phyloP scores from a whole-genome alignment of 768 basidiomycete species.

The Boletus reticuloceps region DNA sequence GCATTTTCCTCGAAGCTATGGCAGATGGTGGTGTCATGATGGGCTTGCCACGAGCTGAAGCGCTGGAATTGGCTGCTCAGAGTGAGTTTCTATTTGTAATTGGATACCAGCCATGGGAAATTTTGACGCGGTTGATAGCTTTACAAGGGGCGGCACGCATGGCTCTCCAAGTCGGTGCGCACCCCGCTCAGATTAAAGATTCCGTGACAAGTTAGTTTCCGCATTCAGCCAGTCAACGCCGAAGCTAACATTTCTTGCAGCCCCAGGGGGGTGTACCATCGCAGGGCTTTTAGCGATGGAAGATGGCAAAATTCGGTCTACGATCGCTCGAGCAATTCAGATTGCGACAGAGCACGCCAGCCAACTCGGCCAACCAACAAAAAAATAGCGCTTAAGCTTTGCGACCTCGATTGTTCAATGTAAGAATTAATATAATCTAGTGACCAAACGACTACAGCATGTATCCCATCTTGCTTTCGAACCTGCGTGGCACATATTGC shows the following conservation, averaged over 20 bases:
- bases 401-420: neutral
- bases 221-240: neutral
- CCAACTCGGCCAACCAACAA: constrained; percentile 71
- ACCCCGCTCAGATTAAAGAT: constrained; percentile 97
- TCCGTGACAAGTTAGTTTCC: constrained; percentile 83
- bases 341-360: constrained; percentile 88
- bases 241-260: constrained; percentile 39
- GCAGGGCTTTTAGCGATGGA: constrained; percentile 95
- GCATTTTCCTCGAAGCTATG: constrained; percentile 97
- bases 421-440: neutral
- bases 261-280: constrained; percentile 97
- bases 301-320: constrained; percentile 89
- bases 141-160: constrained; percentile 96
- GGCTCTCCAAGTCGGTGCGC: constrained; percentile 83
- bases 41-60: constrained; percentile 93
- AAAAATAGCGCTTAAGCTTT: constrained; percentile 37
- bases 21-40: constrained; percentile 99
- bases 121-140: constrained; percentile 44
- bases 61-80: constrained; percentile 92
- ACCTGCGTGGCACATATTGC: constrained; percentile 24
- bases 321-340: constrained; percentile 93
- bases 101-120: neutral
- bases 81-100: constrained; percentile 48
- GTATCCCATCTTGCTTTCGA: constrained; percentile 38
- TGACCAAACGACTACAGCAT: neutral